A percentile compares a stretch with the other conserved stretches of the same genome.
These are phyloP conservation scores for Mucuna pruriens DNA, from an alignment of 306 rosid genomes.

Conservation along the genomic window DNA sequence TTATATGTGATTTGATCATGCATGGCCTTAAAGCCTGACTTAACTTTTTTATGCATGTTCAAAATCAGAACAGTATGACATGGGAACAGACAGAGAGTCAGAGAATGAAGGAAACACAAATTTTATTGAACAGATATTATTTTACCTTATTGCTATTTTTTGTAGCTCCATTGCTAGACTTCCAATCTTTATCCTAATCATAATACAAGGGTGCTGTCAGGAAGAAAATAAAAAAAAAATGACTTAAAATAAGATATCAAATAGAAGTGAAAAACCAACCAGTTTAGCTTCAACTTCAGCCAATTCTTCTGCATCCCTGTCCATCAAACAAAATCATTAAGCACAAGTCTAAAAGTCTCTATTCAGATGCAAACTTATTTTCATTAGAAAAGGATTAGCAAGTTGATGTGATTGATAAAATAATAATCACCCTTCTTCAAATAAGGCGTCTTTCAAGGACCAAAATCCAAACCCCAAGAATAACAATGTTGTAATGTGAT, in stretches of 20 bases:
- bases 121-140: slow-evolving; percentile 8
- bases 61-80: background rate
- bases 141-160: slow-evolving; percentile 70
- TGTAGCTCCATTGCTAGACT: slow-evolving; percentile 52
- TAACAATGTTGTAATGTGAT: slow-evolving; percentile 81
- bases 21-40: background rate
- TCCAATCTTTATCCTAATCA: slow-evolving; percentile 67
- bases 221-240: background rate
- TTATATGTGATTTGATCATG: background rate
- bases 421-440: slow-evolving; percentile 64
- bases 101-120: slow-evolving; percentile 15
- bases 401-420: slow-evolving; percentile 12
- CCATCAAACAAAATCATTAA: slow-evolving; percentile 41
- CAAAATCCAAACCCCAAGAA: slow-evolving; percentile 88
- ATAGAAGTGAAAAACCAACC: slow-evolving; percentile 53
- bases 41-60: background rate
- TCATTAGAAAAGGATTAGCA: slow-evolving; percentile 26
- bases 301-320: slow-evolving; percentile 82
- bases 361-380: slow-evolving; percentile 1
- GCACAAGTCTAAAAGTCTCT: background rate
- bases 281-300: slow-evolving; percentile 95
- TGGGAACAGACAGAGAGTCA: slow-evolving; percentile 12
- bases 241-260: slow-evolving; percentile 12
- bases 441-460: slow-evolving; percentile 91
- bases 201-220: slow-evolving; percentile 36